Conservation (phyloP, 2,329 filamentous ascomycete species). For the Ophiocordyceps australis region DNA sequence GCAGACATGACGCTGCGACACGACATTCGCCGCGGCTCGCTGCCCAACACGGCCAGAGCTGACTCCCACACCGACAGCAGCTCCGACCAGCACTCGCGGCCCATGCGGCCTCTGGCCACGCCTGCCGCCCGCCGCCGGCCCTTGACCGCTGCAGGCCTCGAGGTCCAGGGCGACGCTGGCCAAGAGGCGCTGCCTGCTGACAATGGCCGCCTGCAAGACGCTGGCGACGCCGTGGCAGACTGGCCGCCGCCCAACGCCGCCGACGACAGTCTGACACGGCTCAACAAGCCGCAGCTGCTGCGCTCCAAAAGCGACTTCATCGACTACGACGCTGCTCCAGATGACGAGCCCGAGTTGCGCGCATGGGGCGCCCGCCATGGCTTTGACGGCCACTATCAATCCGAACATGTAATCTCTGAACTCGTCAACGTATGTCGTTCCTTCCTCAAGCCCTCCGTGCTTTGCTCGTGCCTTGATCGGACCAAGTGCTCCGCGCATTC, state of each 20-base stretch:
- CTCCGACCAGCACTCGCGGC: constrained; percentile 10
- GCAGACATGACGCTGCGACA: constrained; percentile 14
- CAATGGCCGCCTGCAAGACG: too few relatives aligned
- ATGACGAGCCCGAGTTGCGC: constrained; percentile 23
- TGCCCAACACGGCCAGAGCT: constrained; percentile 11
- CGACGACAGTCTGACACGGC: constrained; percentile 12
- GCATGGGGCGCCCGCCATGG: constrained; percentile 57
- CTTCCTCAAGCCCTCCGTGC: not conserved
- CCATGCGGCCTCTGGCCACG: too few relatives aligned
- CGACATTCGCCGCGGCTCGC: constrained; percentile 13
- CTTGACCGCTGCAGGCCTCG: constrained; percentile 25
- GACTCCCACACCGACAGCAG: constrained; percentile 10
- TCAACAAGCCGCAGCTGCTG: constrained; percentile 29
- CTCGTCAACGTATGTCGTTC: constrained; percentile 52
- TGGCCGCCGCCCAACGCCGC: constrained; percentile 6
- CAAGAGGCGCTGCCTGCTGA: too few relatives aligned
- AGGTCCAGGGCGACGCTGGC: too few relatives aligned
- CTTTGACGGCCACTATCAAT: constrained; percentile 84
- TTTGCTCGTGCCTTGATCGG: constrained; percentile 2
- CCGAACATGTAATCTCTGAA: constrained; percentile 72
- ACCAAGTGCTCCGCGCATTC: constrained; percentile 2
- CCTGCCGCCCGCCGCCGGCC: constrained; percentile 19
- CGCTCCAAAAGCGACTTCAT: constrained; percentile 42
- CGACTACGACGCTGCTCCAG: constrained; percentile 27
- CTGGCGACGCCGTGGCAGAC: too few relatives aligned